phyloP scores from a whole-genome alignment of 768 basidiomycete genomes.

The Boletus coccyginus region DNA sequence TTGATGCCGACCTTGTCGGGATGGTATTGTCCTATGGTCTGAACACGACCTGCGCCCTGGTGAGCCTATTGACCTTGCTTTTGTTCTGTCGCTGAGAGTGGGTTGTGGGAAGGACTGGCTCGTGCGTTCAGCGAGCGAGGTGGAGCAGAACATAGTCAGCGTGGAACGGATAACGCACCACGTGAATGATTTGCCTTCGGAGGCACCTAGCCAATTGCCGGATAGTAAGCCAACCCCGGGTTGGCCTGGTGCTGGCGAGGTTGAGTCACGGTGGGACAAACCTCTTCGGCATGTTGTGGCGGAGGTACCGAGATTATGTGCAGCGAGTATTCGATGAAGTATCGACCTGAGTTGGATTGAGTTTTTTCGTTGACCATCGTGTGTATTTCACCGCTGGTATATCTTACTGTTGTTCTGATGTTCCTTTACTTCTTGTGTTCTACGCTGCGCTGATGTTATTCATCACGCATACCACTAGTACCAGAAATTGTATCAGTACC shows the following conservation, averaged over 20 bases:
- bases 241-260: slow-evolving; percentile 76
- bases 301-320: neutral
- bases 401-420: slow-evolving; percentile 1
- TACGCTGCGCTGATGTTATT: no score
- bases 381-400: slow-evolving; percentile 11
- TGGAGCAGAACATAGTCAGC: slow-evolving; percentile 87
- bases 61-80: slow-evolving; percentile 32
- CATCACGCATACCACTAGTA: neutral
- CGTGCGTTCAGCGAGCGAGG: slow-evolving; percentile 80
- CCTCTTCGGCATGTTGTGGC: neutral
- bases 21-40: slow-evolving; percentile 81
- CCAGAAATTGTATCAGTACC: slow-evolving; percentile 2
- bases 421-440: neutral
- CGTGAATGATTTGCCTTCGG: slow-evolving; percentile 57
- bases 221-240: slow-evolving; percentile 46
- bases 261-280: slow-evolving; percentile 64
- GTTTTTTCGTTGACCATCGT: slow-evolving; percentile 77
- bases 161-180: slow-evolving; percentile 86
- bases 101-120: slow-evolving; percentile 63
- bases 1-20: slow-evolving; percentile 86
- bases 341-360: slow-evolving; percentile 77
- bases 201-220: slow-evolving; percentile 69
- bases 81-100: neutral
- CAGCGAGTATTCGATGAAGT: slow-evolving; percentile 71
- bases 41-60: slow-evolving; percentile 75